Base-by-base conservation (phyloP, 1,139 yeast genomes). In the Nakaseomyces uthaithaninus region DNA sequence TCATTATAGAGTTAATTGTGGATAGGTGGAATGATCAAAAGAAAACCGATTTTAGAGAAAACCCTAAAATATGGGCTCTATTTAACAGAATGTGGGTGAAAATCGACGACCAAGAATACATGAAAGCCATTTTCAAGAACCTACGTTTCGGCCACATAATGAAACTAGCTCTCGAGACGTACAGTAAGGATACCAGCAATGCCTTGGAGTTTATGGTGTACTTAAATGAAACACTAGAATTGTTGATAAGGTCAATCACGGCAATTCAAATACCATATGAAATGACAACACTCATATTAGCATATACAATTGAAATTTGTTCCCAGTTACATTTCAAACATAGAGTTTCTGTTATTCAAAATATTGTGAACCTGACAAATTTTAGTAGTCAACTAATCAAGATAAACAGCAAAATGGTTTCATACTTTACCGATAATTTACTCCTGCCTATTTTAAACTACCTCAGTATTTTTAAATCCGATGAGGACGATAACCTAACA, bases 1-100 rank as follows among this genome's bases (percentile, higher is more conserved):
- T 86, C 42, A 62, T 85, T 2, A 64, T 82, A 30, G 89, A 82
- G 41, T 68, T 87, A 50, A 50, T 82, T 2, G 66, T 77, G 45
- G 93, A 84, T 52, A 68, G 89, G 48, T 60, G 85, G 49, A 71
- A 72, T 44, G 85, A 78, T 54, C 44, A 56, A 42, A 55, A 63
- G 42, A 46, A 66, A 42, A 51, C 57, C 3, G 46, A 54, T 4
- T 77, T 77, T 68, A 75, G 71, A 50, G 55, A 46, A 11, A 59
- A 64, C 38, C 41, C 56, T 0, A 53, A 57, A 2, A 60, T 71
- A 1, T 80, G 89, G 86, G 42, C 44, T 3, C 56, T 77, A 33
- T 66, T 75, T 43, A 52, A 56, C 33, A 53, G 53, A 14, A 55
- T 68, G 27, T 77, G 80, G 77, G 31, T 30, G 0, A 40, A 45